Evolutionary conservation across 2,329 filamentous ascomycete species (phyloP).

Genomic region (Berkeleyomyces rouxiae): DNA sequence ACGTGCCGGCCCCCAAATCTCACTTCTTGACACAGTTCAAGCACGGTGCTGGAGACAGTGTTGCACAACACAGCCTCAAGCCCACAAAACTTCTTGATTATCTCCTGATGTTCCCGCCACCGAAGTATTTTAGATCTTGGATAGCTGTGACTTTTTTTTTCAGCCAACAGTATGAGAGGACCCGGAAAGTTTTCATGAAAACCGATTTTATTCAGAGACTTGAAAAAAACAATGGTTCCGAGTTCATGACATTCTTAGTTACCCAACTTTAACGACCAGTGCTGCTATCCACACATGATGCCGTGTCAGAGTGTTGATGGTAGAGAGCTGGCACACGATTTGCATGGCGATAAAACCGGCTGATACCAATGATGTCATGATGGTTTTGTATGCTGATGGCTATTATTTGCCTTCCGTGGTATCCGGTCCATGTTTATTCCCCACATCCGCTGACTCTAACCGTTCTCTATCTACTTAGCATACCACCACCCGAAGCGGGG

Average conservation of each 20-base stretch:
- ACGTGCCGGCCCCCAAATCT: too few relatives aligned
- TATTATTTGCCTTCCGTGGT: too few relatives aligned
- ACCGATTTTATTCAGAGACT: too few relatives aligned
- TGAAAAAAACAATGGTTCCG: too few relatives aligned
- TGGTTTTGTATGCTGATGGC: too few relatives aligned
- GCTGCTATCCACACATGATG: background rate
- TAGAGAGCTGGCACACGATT: background rate
- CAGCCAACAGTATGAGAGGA: too few relatives aligned
- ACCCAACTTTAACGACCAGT: background rate
- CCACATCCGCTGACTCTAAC: background rate
- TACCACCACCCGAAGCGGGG: background rate
- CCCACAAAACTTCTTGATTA: background rate
- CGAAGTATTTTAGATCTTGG: too few relatives aligned
- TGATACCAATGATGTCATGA: too few relatives aligned
- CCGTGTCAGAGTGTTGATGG: background rate
- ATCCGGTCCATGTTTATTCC: too few relatives aligned
- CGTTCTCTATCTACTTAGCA: background rate
- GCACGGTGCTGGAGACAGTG: background rate
- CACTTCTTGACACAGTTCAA: too few relatives aligned
- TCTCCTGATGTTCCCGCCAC: background rate
- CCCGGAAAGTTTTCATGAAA: too few relatives aligned
- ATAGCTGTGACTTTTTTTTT: too few relatives aligned
- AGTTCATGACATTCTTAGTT: background rate
- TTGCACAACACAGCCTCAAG: background rate
- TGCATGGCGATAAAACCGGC: background rate